A percentile compares a stretch with the other conserved stretches of the same genome.
Evolutionary conservation across 257 asterid species (phyloP).

Genomic region (Solanum bukasovii): DNA sequence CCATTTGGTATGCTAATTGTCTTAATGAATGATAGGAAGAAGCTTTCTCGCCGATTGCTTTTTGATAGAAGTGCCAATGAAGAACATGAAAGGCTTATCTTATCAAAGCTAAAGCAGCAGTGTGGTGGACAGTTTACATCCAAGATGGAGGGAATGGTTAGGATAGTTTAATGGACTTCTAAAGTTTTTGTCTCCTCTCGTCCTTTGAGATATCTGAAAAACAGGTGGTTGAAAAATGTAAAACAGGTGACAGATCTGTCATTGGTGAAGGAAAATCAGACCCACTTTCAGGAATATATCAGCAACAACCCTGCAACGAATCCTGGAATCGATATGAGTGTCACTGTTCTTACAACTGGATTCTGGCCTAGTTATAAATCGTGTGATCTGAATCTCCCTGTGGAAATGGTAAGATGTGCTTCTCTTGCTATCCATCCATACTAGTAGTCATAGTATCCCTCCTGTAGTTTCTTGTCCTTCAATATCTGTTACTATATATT

Average conservation of each 20-base stretch:
- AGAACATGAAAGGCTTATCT: conserved; percentile 36
- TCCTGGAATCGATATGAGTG: conserved; percentile 39
- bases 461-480: neutral
- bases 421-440: neutral
- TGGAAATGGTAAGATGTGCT: conserved; percentile 34
- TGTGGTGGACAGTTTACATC: conserved; percentile 50
- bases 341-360: conserved; percentile 44
- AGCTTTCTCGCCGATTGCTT: conserved; percentile 44
- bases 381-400: conserved; percentile 43
- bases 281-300: conserved; percentile 27
- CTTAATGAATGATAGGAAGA: conserved; percentile 26
- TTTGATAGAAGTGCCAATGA: conserved; percentile 35
- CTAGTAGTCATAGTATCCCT: neutral
- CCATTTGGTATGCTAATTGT: neutral
- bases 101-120: conserved; percentile 42
- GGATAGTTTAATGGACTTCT: neutral
- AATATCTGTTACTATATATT: neutral
- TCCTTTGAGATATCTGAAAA: neutral
- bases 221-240: neutral
- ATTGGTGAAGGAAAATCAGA: conserved; percentile 33
- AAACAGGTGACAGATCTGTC: conserved; percentile 44
- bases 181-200: neutral
- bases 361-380: conserved; percentile 58
- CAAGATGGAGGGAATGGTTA: conserved; percentile 64
- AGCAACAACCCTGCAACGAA: conserved; percentile 4